Evolutionary conservation across 352 stramenopile species (phyloP), one percentile per base, ranked within the genome.

Genomic region (Aphanomyces stellatus): DNA sequence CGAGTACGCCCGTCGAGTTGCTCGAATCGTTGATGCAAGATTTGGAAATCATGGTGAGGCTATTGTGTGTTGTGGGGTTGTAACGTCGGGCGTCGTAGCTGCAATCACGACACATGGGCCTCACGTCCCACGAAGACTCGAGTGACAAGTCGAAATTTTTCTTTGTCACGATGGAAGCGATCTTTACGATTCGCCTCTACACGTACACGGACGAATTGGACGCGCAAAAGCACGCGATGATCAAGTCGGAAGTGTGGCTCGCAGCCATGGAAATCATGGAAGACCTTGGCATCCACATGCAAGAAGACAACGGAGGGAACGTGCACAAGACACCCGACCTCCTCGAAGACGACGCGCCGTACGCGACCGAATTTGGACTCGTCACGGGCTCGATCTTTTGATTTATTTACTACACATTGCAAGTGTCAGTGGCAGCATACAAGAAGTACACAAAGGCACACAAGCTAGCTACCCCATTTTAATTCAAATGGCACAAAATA

Each of bases 231-330:
- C 91, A 92, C 70, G 82, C 87, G 31, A 90, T 95, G 82, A 88
- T 95, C 56, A 88, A 90, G 57, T 92, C 85, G 28, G 87, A 95
- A 71, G 87, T 95, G 1, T 95, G 87, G 87, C 81, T 95, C 22
- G 87, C 87, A 4, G 70, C 92, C 25, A 93, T 91, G 73, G 87
- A 95, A 71, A 92, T 93, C 69, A 90, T 95, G 79, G 87, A 95
- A 61, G 87, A 93, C 30, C 62, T 95, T 17, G 74, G 68, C 11
- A 77, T 95, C 6, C 57, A 78, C 6, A 65, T 65, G 59, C 17
- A 65, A 55, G 53, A 46, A 7, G 3, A 15, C 11, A 25, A 40
- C 27, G 7, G 2, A 24, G 3, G n/a, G 3, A 7, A 40, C 10
- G 4, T 40, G 51, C 19, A 24, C 4, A 22, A 15, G 19, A 46